Evolutionary conservation across 2,329 filamentous ascomycete genomes (phyloP).

Genomic region (Cordyceps sp.): DNA sequence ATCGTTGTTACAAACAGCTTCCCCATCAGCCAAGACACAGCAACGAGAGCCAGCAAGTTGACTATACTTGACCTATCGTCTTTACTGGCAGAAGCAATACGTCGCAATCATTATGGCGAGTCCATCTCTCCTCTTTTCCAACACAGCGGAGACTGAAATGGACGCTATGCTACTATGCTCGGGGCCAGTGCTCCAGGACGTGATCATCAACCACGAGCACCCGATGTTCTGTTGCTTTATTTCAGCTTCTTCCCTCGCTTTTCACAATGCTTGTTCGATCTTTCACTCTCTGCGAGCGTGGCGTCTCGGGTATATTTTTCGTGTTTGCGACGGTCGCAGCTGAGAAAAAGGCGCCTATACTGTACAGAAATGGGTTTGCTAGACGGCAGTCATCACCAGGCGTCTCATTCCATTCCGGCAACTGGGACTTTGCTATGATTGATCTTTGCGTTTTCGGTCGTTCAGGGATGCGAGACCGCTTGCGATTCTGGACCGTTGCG

Average conservation of each 20-base stretch:
- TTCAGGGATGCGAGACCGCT: neutral
- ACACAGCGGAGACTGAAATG: slow-evolving; percentile 37
- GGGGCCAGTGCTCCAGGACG: neutral
- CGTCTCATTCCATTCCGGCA: too few species aligned
- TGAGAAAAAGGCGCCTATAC: too few species aligned
- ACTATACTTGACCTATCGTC: slow-evolving; percentile 79
- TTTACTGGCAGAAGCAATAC: slow-evolving; percentile 78
- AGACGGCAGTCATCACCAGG: slow-evolving; percentile 1
- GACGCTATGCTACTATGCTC: neutral
- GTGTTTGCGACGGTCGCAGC: neutral
- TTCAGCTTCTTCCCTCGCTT: neutral
- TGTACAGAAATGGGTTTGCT: too few species aligned
- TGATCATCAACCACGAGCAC: neutral
- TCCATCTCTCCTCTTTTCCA: slow-evolving; percentile 56
- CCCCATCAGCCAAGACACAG: slow-evolving; percentile 64
- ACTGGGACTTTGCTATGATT: too few species aligned
- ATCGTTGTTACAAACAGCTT: slow-evolving; percentile 97
- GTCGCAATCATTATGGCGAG: slow-evolving; percentile 93
- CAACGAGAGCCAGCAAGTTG: slow-evolving; percentile 60
- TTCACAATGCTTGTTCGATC: slow-evolving; percentile 1
- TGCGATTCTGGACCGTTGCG: neutral
- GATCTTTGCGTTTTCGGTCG: too few species aligned
- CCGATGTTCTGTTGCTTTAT: too few species aligned
- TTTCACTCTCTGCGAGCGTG: slow-evolving; percentile 1
- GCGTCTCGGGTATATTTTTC: slow-evolving; percentile 1